A percentile compares a stretch with the other conserved stretches of the same genome.
These are phyloP conservation scores for Pichia sp. DNA, from an alignment of 1,139 yeast genomes.

Conservation along the genomic window DNA sequence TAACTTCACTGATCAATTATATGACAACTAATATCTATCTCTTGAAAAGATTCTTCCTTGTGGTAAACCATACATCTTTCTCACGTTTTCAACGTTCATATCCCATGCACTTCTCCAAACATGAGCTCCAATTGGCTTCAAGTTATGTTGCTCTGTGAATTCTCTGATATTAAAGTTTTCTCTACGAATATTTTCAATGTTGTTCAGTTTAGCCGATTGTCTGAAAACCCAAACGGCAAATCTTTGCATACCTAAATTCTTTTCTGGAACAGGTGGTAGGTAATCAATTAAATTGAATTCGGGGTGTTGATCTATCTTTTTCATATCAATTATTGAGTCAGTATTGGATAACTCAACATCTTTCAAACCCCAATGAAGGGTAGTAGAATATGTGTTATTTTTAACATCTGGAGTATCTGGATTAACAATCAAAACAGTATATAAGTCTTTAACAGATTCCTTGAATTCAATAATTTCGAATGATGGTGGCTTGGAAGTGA, in stretches of 20 bases:
- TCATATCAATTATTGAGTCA: constrained; percentile 50
- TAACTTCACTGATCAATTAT: too few relatives aligned
- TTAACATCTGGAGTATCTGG: constrained; percentile 85
- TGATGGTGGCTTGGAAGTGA: constrained; percentile 66
- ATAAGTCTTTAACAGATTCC: constrained; percentile 40
- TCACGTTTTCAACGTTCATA: constrained; percentile 56
- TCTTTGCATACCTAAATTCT: constrained; percentile 76
- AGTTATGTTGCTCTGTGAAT: constrained; percentile 46
- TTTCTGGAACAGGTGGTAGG: constrained; percentile 83
- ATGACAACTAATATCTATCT: constrained; percentile 27
- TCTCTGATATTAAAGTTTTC: constrained; percentile 62
- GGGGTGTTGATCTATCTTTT: constrained; percentile 34
- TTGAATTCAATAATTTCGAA: constrained; percentile 72
- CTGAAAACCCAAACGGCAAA: constrained; percentile 87
- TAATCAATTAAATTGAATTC: constrained; percentile 49
- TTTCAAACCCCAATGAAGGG: constrained; percentile 70
- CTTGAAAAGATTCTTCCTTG: constrained; percentile 68
- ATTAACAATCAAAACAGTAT: constrained; percentile 75
- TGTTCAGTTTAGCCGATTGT: constrained; percentile 34
- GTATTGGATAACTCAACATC: constrained; percentile 57
- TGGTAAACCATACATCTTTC: constrained; percentile 65
- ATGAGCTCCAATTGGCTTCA: constrained; percentile 83
- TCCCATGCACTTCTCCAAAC: constrained; percentile 88
- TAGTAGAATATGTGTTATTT: constrained; percentile 61
- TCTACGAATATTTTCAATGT: constrained; percentile 24